A percentile compares a stretch with the other conserved stretches of the same genome.
phyloP scores from a whole-genome alignment of 331 rosid species.

The Acacia concinna region DNA sequence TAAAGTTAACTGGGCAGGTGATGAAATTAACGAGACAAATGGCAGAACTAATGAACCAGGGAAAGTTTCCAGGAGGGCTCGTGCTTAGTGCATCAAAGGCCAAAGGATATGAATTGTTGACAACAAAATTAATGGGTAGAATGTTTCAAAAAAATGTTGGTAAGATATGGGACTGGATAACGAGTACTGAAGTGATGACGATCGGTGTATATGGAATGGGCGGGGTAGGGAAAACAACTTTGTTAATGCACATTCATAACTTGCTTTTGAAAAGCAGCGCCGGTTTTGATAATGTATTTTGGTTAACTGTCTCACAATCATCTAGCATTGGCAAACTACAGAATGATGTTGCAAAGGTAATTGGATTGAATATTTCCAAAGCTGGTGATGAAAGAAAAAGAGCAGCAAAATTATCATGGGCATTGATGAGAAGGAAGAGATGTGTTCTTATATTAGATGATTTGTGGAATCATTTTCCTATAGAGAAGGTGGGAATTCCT shows the following conservation, averaged over 20 bases:
- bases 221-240: slow-evolving; percentile 43
- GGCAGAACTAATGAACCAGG: slow-evolving; percentile 31
- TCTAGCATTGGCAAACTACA: slow-evolving; percentile 31
- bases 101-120: slow-evolving; percentile 28
- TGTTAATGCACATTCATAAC: slow-evolving; percentile 37
- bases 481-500: slow-evolving; percentile 31
- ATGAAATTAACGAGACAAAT: slow-evolving; percentile 28
- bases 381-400: slow-evolving; percentile 33
- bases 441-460: slow-evolving; percentile 34
- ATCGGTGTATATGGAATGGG: slow-evolving; percentile 44
- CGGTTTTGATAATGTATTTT: slow-evolving; percentile 5
- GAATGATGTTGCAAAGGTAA: slow-evolving; percentile 18
- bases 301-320: slow-evolving; percentile 32
- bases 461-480: slow-evolving; percentile 27
- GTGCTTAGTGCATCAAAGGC: slow-evolving; percentile 20
- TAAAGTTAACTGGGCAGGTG: slow-evolving; percentile 14
- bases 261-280: slow-evolving; percentile 2
- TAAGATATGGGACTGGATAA: slow-evolving; percentile 30
- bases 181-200: slow-evolving; percentile 20
- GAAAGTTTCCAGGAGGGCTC: slow-evolving; percentile 33
- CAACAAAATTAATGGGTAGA: slow-evolving; percentile 31
- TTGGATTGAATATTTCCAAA: slow-evolving; percentile 19
- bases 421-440: slow-evolving; percentile 1
- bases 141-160: slow-evolving; percentile 20
- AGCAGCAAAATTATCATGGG: slow-evolving; percentile 33